Evolutionary conservation across 371 early-diverging fungal genomes (phyloP).

Genomic region (Mucor saturninus): DNA sequence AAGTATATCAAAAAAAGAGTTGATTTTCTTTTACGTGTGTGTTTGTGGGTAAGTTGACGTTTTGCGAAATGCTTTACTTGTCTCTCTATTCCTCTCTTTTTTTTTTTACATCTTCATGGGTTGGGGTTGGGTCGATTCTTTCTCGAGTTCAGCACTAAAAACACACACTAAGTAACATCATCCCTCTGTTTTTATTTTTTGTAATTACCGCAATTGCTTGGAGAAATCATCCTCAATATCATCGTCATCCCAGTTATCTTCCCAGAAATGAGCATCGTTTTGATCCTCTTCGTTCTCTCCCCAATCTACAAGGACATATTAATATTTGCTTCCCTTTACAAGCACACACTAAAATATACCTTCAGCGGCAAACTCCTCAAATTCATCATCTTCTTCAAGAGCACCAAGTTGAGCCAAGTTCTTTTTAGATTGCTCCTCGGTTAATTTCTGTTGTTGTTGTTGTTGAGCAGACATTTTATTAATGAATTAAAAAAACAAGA

Average conservation of each 20-base stretch:
- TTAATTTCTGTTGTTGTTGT: constrained; percentile 36
- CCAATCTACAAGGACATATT: constrained; percentile 70
- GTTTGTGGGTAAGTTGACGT: not conserved
- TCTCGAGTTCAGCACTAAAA: constrained; percentile 31
- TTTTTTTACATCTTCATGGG: constrained; percentile 35
- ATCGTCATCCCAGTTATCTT: constrained; percentile 93
- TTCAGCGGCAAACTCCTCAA: constrained; percentile 90
- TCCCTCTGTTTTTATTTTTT: not conserved
- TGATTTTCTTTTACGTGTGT: not conserved
- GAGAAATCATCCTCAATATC: constrained; percentile 91
- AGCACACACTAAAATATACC: constrained; percentile 52
- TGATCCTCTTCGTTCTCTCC: constrained; percentile 77
- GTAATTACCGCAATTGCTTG: constrained; percentile 73
- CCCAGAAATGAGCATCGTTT: constrained; percentile 81
- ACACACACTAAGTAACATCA: not conserved
- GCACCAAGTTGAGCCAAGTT: constrained; percentile 62
- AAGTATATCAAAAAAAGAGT: not conserved
- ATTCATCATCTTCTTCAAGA: constrained; percentile 92
- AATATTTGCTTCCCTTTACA: not conserved
- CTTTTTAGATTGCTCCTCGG: constrained; percentile 37
- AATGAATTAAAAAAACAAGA: not conserved
- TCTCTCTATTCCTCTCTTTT: not conserved
- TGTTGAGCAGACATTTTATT: constrained; percentile 20
- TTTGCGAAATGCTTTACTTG: not conserved
- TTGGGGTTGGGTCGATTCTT: constrained; percentile 31